phyloP scores from a whole-genome alignment of 2,329 filamentous ascomycete genomes.

The Fusarium odoratissimum region DNA sequence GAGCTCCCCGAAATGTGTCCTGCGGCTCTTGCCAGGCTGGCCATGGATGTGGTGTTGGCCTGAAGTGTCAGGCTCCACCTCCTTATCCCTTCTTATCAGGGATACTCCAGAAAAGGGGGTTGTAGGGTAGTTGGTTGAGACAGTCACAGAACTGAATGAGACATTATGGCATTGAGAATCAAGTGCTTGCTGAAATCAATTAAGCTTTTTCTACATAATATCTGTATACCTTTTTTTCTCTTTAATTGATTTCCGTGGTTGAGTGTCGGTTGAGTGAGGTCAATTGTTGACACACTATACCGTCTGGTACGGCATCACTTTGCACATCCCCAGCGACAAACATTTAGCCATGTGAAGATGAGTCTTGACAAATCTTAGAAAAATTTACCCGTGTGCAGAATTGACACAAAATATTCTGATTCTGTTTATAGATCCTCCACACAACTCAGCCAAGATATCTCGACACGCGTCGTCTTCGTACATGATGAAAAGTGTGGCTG shows the following conservation, averaged over 20 bases:
- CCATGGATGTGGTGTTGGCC: constrained; percentile 43
- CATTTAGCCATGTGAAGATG: too few relatives aligned
- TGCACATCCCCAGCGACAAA: accelerated
- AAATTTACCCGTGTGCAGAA: background rate
- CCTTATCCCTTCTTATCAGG: constrained; percentile 36
- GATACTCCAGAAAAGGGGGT: constrained; percentile 35
- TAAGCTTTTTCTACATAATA: too few relatives aligned
- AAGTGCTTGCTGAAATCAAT: background rate
- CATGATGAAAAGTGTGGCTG: constrained; percentile 29
- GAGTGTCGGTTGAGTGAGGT: background rate
- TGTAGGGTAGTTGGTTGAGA: constrained; percentile 23
- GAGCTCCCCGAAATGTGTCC: constrained; percentile 49
- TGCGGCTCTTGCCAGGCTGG: constrained; percentile 47
- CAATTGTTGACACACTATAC: background rate
- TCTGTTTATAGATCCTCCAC: background rate
- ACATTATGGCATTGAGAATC: background rate
- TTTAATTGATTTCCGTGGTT: background rate
- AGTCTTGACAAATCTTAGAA: background rate
- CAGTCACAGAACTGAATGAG: background rate
- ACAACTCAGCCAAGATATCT: constrained; percentile 1
- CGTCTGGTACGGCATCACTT: background rate
- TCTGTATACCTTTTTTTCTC: too few relatives aligned
- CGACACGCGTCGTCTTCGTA: constrained; percentile 28
- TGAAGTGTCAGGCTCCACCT: constrained; percentile 42
- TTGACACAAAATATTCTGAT: background rate